These are phyloP conservation scores for Parsonsia alboflavescens DNA, from an alignment of 257 asterid species.

Conservation along the genomic window DNA sequence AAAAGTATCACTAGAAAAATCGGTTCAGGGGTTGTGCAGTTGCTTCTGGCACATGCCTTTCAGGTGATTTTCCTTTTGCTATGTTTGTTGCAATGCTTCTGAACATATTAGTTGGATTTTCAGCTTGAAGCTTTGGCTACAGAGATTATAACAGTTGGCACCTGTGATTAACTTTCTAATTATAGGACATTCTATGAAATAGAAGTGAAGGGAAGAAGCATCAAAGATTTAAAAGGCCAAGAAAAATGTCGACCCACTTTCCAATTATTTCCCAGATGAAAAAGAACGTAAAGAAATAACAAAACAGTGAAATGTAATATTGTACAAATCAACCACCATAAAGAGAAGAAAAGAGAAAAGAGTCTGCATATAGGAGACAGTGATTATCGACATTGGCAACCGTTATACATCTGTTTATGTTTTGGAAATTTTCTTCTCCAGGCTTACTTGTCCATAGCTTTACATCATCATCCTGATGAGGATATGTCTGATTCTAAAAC, in stretches of 20 bases:
- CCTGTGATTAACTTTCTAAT: background rate
- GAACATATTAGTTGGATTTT: conserved; percentile 6
- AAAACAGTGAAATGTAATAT: background rate
- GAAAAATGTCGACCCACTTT: background rate
- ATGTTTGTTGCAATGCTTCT: conserved; percentile 1
- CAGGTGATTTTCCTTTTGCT: conserved; percentile 43
- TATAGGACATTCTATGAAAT: background rate
- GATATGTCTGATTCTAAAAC: conserved; percentile 31
- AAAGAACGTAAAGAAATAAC: background rate
- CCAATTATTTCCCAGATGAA: background rate
- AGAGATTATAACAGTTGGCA: background rate
- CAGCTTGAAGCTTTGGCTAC: background rate
- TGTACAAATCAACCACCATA: background rate
- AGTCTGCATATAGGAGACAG: background rate
- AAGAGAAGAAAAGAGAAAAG: background rate
- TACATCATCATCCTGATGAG: conserved; percentile 30
- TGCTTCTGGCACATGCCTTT: conserved; percentile 74
- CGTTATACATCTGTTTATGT: conserved; percentile 2
- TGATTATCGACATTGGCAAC: background rate
- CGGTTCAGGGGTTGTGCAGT: conserved; percentile 53
- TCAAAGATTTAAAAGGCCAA: background rate
- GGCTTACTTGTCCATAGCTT: conserved; percentile 58
- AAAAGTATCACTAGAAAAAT: conserved; percentile 57
- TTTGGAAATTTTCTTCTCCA: conserved; percentile 23
- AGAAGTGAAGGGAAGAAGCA: background rate